phyloP scores from a whole-genome alignment of 2,329 filamentous ascomycete genomes.

The Sarocladiaceae sp. region DNA sequence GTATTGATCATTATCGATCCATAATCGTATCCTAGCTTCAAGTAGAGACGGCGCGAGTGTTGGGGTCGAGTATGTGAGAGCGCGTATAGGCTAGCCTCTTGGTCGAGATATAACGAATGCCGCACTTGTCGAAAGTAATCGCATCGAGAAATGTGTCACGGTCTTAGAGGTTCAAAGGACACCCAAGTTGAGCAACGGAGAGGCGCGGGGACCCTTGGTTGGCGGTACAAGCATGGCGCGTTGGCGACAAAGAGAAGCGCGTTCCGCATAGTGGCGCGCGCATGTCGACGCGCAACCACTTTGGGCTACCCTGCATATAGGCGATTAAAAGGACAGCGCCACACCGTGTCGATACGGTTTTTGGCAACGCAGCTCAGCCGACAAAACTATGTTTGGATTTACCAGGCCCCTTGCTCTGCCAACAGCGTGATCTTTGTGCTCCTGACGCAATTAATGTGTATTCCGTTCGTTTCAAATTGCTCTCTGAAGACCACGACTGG shows the following conservation, averaged over 20 bases:
- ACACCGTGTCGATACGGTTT: no score
- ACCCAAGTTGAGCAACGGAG: neutral
- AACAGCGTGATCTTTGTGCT: neutral
- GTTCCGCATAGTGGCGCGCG: neutral
- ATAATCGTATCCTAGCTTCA: neutral
- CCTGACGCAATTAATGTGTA: no score
- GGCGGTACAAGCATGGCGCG: neutral
- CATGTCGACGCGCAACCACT: neutral
- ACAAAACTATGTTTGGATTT: no score
- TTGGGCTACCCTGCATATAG: neutral
- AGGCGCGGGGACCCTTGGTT: neutral
- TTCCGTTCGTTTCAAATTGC: no score
- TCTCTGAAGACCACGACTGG: no score
- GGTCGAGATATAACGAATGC: no score
- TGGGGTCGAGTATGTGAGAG: neutral
- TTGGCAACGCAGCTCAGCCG: no score
- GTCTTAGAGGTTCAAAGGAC: neutral
- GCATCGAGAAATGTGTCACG: no score
- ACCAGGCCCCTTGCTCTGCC: no score
- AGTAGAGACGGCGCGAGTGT: neutral
- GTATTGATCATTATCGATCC: conserved; percentile 4
- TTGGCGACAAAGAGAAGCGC: neutral
- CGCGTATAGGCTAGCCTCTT: no score
- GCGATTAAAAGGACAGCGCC: no score
- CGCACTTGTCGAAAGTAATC: no score